Evolutionary conservation across 306 rosid species (phyloP).

Genomic region (Dalbergia oliveri): DNA sequence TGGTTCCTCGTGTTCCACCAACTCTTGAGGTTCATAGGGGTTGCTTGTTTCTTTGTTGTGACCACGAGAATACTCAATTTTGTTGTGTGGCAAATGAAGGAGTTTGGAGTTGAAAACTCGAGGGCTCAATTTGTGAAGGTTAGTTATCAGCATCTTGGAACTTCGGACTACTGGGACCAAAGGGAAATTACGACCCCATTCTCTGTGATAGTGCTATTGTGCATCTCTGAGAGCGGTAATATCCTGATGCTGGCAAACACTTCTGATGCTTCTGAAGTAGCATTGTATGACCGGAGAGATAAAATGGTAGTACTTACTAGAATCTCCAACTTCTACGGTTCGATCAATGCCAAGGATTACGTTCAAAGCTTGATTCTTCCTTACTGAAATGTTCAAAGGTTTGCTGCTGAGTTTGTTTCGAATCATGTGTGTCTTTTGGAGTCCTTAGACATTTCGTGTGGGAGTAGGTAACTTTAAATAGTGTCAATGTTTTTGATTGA

Average conservation of each 20-base stretch:
- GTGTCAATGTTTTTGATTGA: too few relatives aligned
- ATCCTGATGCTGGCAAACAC: not conserved
- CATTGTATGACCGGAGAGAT: not conserved
- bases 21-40: not conserved
- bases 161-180: not conserved
- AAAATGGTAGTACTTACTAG: too few relatives aligned
- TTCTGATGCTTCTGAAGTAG: too few relatives aligned
- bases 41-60: not conserved
- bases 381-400: too few relatives aligned
- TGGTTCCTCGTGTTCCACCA: not conserved
- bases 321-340: too few relatives aligned
- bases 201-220: not conserved
- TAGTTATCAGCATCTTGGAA: not conserved
- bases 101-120: conserved; percentile 8
- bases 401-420: too few relatives aligned
- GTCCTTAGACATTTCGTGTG: too few relatives aligned
- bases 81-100: conserved; percentile 16
- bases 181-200: too few relatives aligned
- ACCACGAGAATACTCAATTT: not conserved
- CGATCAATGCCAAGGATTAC: too few relatives aligned
- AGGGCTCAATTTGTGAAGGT: not conserved
- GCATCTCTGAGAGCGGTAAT: not conserved
- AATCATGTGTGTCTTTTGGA: too few relatives aligned
- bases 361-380: too few relatives aligned
- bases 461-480: too few relatives aligned